Conservation (phyloP, 805 yeast genomes). For the Candida gorgasii region DNA sequence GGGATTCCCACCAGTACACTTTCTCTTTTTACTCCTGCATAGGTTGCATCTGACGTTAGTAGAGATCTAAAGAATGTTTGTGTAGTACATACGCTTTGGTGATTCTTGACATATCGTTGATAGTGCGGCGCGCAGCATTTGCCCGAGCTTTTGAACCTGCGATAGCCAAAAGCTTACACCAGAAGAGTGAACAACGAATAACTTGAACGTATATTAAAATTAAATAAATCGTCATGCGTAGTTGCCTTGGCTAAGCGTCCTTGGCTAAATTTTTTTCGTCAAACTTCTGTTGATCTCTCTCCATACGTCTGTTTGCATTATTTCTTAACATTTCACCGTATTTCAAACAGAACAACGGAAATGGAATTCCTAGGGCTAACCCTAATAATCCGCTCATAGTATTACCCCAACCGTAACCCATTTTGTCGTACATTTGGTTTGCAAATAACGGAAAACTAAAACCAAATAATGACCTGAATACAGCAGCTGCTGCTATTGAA, state of each 20-base stretch:
- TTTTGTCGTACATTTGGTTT: conserved; percentile 31
- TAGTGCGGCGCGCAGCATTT: conserved; percentile 2
- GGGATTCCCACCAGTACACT: conserved; percentile 9
- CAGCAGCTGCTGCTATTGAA: conserved; percentile 44
- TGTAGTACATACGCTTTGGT: conserved; percentile 5
- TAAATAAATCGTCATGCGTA: background rate
- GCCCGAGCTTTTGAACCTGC: no score
- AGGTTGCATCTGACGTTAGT: conserved; percentile 5
- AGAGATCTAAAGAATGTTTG: background rate
- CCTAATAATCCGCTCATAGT: conserved; percentile 39
- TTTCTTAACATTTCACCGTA: conserved; percentile 37
- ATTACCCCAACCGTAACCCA: conserved; percentile 44
- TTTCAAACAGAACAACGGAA: conserved; percentile 36
- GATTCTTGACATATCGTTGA: conserved; percentile 4
- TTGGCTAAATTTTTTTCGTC: conserved; percentile 11
- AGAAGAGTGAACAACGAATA: no score
- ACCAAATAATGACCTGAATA: conserved; percentile 40
- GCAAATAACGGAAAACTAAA: conserved; percentile 41
- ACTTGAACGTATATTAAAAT: background rate
- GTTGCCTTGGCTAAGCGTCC: background rate
- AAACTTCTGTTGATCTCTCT: conserved; percentile 37
- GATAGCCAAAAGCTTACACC: no score
- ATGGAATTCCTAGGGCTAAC: conserved; percentile 36
- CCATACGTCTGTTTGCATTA: conserved; percentile 54
- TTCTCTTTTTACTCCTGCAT: conserved; percentile 8